These are phyloP conservation scores for Leishmania martiniquensis DNA, from an alignment of 208 protist genomes.

Conservation along the genomic window DNA sequence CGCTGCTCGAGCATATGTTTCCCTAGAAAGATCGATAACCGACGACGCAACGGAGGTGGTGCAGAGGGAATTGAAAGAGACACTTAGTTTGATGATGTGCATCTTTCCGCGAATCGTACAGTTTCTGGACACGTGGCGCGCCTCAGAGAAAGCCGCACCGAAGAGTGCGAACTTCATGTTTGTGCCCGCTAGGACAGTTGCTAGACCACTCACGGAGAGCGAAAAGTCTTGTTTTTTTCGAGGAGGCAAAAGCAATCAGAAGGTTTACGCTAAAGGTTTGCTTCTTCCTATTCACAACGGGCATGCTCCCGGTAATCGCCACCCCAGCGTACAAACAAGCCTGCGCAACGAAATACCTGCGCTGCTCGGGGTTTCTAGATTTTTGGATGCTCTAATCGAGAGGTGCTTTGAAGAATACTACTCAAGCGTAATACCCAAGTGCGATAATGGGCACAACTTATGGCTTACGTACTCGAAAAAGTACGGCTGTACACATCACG, in stretches of 20 bases:
- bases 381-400: slow-evolving; percentile 53
- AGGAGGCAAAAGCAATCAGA: slow-evolving; percentile 24
- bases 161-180: not conserved
- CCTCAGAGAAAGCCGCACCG: not conserved
- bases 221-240: slow-evolving; percentile 48
- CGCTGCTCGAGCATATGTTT: slow-evolving; percentile 34
- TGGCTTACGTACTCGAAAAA: slow-evolving; percentile 60
- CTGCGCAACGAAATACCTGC: slow-evolving; percentile 72
- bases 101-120: slow-evolving; percentile 30
- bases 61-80: slow-evolving; percentile 21
- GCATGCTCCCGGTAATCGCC: slow-evolving; percentile 33
- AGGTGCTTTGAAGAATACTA: slow-evolving; percentile 55
- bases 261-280: slow-evolving; percentile 16
- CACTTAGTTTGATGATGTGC: slow-evolving; percentile 26
- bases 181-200: not conserved
- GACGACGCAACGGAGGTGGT: slow-evolving; percentile 6
- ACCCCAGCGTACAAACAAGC: slow-evolving; percentile 28
- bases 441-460: slow-evolving; percentile 66
- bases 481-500: slow-evolving; percentile 63
- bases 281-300: slow-evolving; percentile 50
- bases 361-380: slow-evolving; percentile 44
- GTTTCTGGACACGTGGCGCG: slow-evolving; percentile 36
- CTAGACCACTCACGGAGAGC: slow-evolving; percentile 22
- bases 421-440: slow-evolving; percentile 61
- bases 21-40: slow-evolving; percentile 13